Evolutionary conservation across 805 yeast species (phyloP).

Genomic region (Schwanniomyces vanrijiae): DNA sequence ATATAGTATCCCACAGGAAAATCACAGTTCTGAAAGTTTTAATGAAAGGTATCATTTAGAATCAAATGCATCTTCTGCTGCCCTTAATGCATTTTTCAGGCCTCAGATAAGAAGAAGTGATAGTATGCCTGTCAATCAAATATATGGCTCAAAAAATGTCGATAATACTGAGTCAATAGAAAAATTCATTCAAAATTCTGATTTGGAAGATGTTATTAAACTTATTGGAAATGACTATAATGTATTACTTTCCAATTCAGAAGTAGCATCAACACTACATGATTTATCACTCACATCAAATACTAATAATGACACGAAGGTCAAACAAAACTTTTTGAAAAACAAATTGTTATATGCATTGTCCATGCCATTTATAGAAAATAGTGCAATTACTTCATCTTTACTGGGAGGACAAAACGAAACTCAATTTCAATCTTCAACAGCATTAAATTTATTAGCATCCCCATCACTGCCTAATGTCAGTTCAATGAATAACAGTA

Average conservation of each 20-base stretch:
- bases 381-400: slow-evolving; percentile 27
- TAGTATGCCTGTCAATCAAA: slow-evolving; percentile 30
- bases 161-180: background rate
- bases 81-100: slow-evolving; percentile 45
- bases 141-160: slow-evolving; percentile 8
- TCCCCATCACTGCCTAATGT: slow-evolving; percentile 6
- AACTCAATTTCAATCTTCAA: slow-evolving; percentile 30
- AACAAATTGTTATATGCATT: slow-evolving; percentile 57
- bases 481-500: slow-evolving; percentile 14
- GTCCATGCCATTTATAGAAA: slow-evolving; percentile 64
- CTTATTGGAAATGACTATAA: slow-evolving; percentile 43
- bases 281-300: slow-evolving; percentile 52
- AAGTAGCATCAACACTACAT: slow-evolving; percentile 56
- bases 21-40: slow-evolving; percentile 17
- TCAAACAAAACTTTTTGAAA: slow-evolving; percentile 43
- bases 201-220: slow-evolving; percentile 49
- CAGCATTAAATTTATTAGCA: slow-evolving; percentile 28
- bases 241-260: slow-evolving; percentile 26
- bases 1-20: slow-evolving; percentile 8
- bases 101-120: slow-evolving; percentile 37
- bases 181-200: slow-evolving; percentile 28
- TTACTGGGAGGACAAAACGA: slow-evolving; percentile 11
- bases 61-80: slow-evolving; percentile 46
- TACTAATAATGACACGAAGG: slow-evolving; percentile 16
- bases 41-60: slow-evolving; percentile 28